These are phyloP conservation scores for Fusarium buharicum DNA, from an alignment of 2,329 filamentous ascomycete genomes.

Conservation along the genomic window DNA sequence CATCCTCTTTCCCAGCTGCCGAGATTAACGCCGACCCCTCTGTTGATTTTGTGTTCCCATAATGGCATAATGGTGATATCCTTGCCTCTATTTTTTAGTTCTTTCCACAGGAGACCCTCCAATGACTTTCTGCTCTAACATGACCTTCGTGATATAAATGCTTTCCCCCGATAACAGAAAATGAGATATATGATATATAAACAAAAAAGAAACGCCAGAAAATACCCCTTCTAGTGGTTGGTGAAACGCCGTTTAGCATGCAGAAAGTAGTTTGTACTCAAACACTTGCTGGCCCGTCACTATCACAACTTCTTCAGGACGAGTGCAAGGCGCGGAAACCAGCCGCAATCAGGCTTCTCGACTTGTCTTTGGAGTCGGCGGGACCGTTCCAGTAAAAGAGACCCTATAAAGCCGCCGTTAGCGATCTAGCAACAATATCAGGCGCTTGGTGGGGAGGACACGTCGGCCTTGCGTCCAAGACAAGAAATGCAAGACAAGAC, in stretches of 20 bases:
- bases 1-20: slow-evolving; percentile 18
- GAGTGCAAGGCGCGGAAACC: slow-evolving; percentile 68
- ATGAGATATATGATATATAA: slow-evolving; percentile 13
- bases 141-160: slow-evolving; percentile 30
- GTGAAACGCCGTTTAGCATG: slow-evolving; percentile 36
- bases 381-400: slow-evolving; percentile 87
- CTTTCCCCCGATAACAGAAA: slow-evolving; percentile 10
- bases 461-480: slow-evolving; percentile 23
- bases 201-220: slow-evolving; percentile 23
- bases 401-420: slow-evolving; percentile 59
- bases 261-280: slow-evolving; percentile 24
- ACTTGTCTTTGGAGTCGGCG: slow-evolving; percentile 69
- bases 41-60: slow-evolving; percentile 33
- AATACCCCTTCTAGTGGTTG: slow-evolving; percentile 33
- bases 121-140: slow-evolving; percentile 19
- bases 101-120: slow-evolving; percentile 24
- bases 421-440: slow-evolving; percentile 23
- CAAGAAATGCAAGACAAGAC: slow-evolving; percentile 21
- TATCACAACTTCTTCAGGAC: slow-evolving; percentile 43
- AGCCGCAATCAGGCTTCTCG: slow-evolving; percentile 67
- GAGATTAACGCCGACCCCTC: slow-evolving; percentile 39
- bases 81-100: slow-evolving; percentile 28
- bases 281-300: too few species aligned
- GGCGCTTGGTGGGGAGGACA: slow-evolving; percentile 17
- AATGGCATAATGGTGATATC: slow-evolving; percentile 15